Evolutionary conservation across 345 rosid species (phyloP).

Genomic region (Boechera retrofracta): DNA sequence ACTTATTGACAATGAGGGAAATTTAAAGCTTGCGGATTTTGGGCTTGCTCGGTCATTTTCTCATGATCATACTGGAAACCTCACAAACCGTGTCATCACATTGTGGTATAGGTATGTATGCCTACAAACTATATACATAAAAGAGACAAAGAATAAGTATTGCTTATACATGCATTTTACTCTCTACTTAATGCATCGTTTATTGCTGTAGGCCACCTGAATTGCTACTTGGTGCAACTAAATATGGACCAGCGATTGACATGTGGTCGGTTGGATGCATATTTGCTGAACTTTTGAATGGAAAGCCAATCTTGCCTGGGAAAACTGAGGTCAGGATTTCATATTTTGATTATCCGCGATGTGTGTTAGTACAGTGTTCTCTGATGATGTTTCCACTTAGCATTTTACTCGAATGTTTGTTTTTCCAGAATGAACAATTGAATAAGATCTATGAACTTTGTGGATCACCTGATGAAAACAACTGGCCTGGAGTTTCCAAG

Average conservation of each 20-base stretch:
- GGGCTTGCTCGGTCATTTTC: constrained; percentile 93
- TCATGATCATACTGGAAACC: constrained; percentile 75
- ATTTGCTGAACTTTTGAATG: constrained; percentile 91
- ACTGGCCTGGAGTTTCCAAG: constrained; percentile 73
- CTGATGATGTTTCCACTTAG: constrained; percentile 13
- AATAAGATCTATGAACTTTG: constrained; percentile 73
- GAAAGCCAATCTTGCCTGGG: constrained; percentile 93
- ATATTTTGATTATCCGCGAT: not conserved
- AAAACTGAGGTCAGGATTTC: constrained; percentile 72
- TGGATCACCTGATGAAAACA: constrained; percentile 71
- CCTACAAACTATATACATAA: constrained; percentile 6
- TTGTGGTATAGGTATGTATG: constrained; percentile 90
- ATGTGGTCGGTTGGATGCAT: constrained; percentile 99
- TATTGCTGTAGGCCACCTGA: constrained; percentile 80
- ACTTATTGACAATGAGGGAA: constrained; percentile 95
- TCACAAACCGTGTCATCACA: constrained; percentile 94
- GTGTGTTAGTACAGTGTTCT: not conserved
- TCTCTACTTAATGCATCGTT: constrained; percentile 10
- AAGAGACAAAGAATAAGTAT: not conserved
- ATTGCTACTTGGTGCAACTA: constrained; percentile 91
- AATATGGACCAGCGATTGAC: constrained; percentile 95
- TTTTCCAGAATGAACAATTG: constrained; percentile 62
- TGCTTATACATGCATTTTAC: not conserved
- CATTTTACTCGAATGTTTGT: not conserved
- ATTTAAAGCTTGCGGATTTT: constrained; percentile 95